Evolutionary conservation across 331 rosid genomes (phyloP), one percentile per base, ranked within the genome.

Genomic region (Quercus lobata): DNA sequence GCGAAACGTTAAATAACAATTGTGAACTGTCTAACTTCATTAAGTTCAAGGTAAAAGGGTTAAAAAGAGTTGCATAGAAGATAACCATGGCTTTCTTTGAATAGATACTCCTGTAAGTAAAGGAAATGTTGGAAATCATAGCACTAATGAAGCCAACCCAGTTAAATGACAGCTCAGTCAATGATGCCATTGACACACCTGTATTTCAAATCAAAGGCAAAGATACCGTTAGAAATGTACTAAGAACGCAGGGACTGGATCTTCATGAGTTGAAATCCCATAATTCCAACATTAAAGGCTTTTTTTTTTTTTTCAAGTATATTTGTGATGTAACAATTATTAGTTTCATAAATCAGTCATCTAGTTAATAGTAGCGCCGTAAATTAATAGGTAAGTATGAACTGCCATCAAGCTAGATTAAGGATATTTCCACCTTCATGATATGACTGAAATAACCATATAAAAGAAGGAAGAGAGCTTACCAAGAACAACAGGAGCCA

Each of bases 81-180:
- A 73, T 84, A 68, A 94, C 98, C 98, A 94, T 94, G 78, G 98
- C 98, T 83, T 94, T 94, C 97, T 94, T 94, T 69, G 98, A 94
- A 63, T 88, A 85, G 78, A 88, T 56, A 79, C 91, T 88, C 83
- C 91, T 88, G 78, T 88, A 88, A 44, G 91, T 88, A 57, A 88
- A 88, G 73, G 91, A 83, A 68, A 88, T 83, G 29, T 88, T 88
- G 69, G 91, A 88, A 81, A 88, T 88, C 91, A 88, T 88, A 49
- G 91, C 91, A 83, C 91, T 88, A 35, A 83, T 79, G 80, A 88
- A 88, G 32, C 91, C 91, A 24, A 61, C 57, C 91, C 91, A 88
- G 84, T 88, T 88, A 78, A 88, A 88, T 16, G 91, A 88, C 81
- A 88, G 77, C 81, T 88, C 91, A 46, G 91, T 88, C 77, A 88